Base-by-base conservation (phyloP, 169 alveolate genomes). In the Eimeria falciformis region DNA sequence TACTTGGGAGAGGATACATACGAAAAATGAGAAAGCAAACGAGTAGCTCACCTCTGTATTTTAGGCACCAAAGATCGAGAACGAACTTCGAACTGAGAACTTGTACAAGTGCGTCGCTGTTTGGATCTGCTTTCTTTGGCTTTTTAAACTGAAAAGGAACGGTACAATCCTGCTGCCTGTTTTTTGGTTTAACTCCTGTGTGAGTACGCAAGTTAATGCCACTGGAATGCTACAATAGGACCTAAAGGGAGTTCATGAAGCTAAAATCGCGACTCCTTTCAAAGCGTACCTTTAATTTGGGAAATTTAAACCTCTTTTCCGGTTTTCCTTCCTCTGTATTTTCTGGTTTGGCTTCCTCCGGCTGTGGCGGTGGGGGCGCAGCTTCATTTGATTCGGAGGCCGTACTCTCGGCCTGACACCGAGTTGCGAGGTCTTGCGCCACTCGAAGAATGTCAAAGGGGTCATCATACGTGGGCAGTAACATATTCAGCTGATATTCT, bases 41-140 rank as follows among this genome's bases (percentile, higher is more conserved):
- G 23, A 17, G 25, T n/a, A 56, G 5, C 79, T 69, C 50, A 87
- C 92, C 65, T 50, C 53, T 69, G 78, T 87, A 87, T 33, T 50
- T 73, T 45, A 40, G 27, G 68, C 92, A 87, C 92, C 92, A 87
- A 23, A 27, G 23, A 71, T 87, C 92, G 23, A 87, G 85, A 33
- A 53, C 50, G 58, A 87, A 87, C 66, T 71, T 69, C 37, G 92
- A 87, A 29, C 87, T 62, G n/a, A 87, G 92, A 29, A 87, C 33
- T 27, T 47, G 86, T 3, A 47, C 92, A 43, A 47, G 68, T 5
- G 33, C 5, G 3, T 85, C 75, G 53, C 11, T 23, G 53, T 85
- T 53, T 5, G 40, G 84, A 4, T 21, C 45, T 12, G n/a, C 69
- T 55, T 3, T 21, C 29, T 47, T 43, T 5, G 46, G 33, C 55